phyloP scores from a whole-genome alignment of 208 protist genomes.

The Trypanosoma grayi region DNA sequence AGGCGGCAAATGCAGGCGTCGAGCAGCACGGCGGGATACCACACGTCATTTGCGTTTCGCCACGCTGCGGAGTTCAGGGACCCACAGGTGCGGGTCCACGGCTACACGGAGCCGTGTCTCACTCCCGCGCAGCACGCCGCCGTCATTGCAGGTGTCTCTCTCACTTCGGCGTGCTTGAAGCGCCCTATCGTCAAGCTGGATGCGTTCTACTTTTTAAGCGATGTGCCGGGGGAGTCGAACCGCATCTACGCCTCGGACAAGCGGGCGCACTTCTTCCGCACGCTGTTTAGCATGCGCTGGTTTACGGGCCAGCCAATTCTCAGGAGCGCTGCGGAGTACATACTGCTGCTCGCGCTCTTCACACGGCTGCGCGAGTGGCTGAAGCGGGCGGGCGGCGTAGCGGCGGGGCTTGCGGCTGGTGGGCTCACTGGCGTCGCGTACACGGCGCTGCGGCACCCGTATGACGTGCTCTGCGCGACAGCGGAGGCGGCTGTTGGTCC shows the following conservation, averaged over 20 bases:
- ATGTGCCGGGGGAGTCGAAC: conserved; percentile 72
- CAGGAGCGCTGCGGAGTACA: conserved; percentile 33
- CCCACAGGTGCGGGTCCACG: conserved; percentile 49
- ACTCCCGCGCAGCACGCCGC: conserved; percentile 38
- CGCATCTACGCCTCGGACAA: conserved; percentile 77
- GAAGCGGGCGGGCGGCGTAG: neutral
- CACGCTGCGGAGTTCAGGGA: conserved; percentile 41
- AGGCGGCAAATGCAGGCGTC: conserved; percentile 13
- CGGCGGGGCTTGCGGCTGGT: conserved; percentile 58
- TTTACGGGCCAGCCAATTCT: conserved; percentile 48
- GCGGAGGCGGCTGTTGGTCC: conserved; percentile 40
- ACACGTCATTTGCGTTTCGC: conserved; percentile 23
- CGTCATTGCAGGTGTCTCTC: conserved; percentile 44
- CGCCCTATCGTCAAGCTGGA: conserved; percentile 56
- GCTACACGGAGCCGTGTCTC: conserved; percentile 72
- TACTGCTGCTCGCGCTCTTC: conserved; percentile 46
- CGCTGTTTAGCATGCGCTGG: conserved; percentile 65
- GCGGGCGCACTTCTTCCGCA: conserved; percentile 70
- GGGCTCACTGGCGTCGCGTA: conserved; percentile 44
- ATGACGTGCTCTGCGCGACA: conserved; percentile 75
- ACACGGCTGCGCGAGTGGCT: conserved; percentile 29
- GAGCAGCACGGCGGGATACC: conserved; percentile 18
- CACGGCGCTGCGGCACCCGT: conserved; percentile 59
- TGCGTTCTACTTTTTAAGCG: conserved; percentile 75
- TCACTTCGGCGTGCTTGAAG: conserved; percentile 30